phyloP scores from a whole-genome alignment of 805 yeast genomes.

The Barnettozyma salicaria region DNA sequence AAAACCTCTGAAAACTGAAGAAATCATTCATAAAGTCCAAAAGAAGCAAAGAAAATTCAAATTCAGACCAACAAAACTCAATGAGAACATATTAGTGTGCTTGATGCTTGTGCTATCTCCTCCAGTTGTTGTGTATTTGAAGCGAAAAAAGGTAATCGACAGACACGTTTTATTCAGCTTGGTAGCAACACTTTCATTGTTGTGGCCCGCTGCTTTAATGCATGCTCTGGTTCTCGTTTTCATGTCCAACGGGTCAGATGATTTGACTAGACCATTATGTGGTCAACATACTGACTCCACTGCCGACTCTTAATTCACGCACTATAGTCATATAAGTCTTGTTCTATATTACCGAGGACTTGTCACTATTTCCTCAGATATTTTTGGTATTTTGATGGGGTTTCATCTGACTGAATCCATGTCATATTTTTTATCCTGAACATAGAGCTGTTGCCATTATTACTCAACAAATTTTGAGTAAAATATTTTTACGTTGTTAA shows the following conservation, averaged over 20 bases:
- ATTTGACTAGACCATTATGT: too few species aligned
- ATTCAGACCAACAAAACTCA: not conserved
- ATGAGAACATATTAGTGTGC: not conserved
- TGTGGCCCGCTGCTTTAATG: not conserved
- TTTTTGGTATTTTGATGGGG: too few species aligned
- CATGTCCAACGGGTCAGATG: not conserved
- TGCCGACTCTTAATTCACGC: too few species aligned
- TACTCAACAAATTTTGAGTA: slow-evolving; percentile 27
- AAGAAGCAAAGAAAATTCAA: too few species aligned
- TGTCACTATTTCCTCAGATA: too few species aligned
- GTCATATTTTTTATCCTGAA: not conserved
- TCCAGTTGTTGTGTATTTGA: slow-evolving; percentile 7
- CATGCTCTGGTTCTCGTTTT: not conserved
- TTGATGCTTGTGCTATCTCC: slow-evolving; percentile 4
- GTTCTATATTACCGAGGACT: too few species aligned
- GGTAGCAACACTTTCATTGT: not conserved
- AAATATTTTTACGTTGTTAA: slow-evolving; percentile 29
- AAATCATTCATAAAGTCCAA: not conserved
- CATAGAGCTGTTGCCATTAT: not conserved
- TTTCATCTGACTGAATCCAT: too few species aligned
- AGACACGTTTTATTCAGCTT: not conserved
- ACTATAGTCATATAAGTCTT: too few species aligned
- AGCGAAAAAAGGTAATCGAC: not conserved
- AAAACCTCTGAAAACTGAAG: not conserved
- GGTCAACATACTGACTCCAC: too few species aligned